Conservation (phyloP, 805 yeast species). For the Kodamaea leandrae region DNA sequence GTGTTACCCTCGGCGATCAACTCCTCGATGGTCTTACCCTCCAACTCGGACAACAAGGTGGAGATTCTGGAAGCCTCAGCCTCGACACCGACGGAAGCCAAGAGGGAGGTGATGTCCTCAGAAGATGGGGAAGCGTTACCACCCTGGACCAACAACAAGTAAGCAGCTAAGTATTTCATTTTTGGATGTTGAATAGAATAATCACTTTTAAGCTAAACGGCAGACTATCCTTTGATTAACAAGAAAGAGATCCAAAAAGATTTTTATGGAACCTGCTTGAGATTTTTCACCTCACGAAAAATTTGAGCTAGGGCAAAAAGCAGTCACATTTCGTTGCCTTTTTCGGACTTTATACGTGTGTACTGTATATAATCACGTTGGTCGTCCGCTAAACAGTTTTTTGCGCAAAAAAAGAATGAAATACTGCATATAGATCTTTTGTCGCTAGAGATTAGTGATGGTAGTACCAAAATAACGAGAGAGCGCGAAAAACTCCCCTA, state of each 20-base stretch:
- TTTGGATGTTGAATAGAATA: conserved; percentile 46
- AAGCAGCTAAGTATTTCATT: conserved; percentile 99
- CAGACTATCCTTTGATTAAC: conserved; percentile 75
- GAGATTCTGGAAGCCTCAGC: conserved; percentile 86
- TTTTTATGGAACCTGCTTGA: conserved; percentile 1
- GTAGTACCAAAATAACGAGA: background rate
- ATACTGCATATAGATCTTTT: background rate
- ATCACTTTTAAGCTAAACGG: conserved; percentile 75
- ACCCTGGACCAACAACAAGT: conserved; percentile 95
- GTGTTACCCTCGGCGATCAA: conserved; percentile 92
- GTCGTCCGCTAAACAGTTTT: too few relatives aligned
- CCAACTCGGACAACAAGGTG: conserved; percentile 76
- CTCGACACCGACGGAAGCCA: conserved; percentile 95
- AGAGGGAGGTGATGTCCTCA: conserved; percentile 81
- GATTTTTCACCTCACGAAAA: conserved; percentile 4
- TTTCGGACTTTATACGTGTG: background rate
- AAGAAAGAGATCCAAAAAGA: conserved; percentile 6
- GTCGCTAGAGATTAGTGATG: background rate
- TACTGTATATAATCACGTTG: background rate
- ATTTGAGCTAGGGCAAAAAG: conserved; percentile 5
- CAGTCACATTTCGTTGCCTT: conserved; percentile 2
- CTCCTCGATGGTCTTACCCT: conserved; percentile 89
- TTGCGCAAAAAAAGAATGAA: background rate
- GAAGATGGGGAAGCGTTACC: conserved; percentile 95
- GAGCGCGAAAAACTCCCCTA: background rate